Evolutionary conservation across 345 rosid genomes (phyloP), one percentile per base, ranked within the genome.

Genomic region (Firmiana major): DNA sequence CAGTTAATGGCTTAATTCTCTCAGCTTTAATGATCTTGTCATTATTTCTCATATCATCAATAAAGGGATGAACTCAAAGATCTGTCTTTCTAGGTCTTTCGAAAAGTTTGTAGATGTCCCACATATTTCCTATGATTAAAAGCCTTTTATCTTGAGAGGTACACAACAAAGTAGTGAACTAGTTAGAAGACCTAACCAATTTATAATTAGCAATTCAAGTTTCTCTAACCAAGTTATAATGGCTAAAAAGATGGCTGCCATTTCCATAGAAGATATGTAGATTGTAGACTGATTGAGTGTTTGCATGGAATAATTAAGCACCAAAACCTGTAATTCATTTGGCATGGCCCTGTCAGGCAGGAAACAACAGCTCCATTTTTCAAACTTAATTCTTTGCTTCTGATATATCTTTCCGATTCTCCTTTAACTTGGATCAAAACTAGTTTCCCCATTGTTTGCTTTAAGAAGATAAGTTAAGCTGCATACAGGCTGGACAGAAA

Each of bases 11-110:
- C 15, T 58, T 68, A 73, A 34, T 75, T 77, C 53, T 82, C 69
- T 57, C 82, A 80, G 80, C 82, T 55, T 83, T 81, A 57, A 85
- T 86, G 84, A 81, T 82, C 76, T 74, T 76, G 71, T 69, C 81
- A 84, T 60, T 60, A 60, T 60, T 26, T 60, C 63, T 59, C 17
- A 60, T 60, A 60, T 60, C 8, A 60, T 60, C 36, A 0, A 11
- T 60, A 26, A n/a, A 26, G 63, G 34, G 16, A 59, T 9, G 5
- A 10, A 58, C 3, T 58, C 63, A 22, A 24, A 58, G 31, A 58
- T 24, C 34, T 58, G 15, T 58, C 16, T 10, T 58, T 24, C 24
- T 58, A 9, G 15, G 15, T 9, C 24, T 24, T 64, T 64, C 6
- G 10, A 15, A 13, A 65, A 65, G 48, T 65, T 38, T 65, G 70